Evolutionary conservation across 345 rosid species (phyloP).

Genomic region (Melaleuca quinquenervia): DNA sequence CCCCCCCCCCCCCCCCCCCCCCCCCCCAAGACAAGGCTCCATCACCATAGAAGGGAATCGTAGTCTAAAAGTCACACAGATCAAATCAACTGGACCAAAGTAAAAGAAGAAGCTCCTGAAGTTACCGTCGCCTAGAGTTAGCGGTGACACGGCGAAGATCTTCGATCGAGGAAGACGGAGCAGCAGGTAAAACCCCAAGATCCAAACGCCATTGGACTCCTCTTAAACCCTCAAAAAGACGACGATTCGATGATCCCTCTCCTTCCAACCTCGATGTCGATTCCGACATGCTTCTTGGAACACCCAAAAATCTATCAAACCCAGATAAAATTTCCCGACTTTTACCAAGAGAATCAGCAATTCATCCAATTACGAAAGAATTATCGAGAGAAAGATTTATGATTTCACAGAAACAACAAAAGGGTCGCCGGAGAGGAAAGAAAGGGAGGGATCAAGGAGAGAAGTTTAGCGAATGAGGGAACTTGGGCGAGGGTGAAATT

Average conservation of each 20-base stretch:
- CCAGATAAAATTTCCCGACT: background rate
- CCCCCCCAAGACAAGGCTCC: background rate
- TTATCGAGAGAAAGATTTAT: background rate
- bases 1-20: too few species aligned
- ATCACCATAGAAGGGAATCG: background rate
- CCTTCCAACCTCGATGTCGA: background rate
- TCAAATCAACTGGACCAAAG: background rate
- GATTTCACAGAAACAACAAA: background rate
- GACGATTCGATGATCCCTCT: background rate
- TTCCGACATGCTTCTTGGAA: background rate
- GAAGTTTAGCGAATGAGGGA: background rate
- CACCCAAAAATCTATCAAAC: background rate
- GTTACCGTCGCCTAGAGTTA: conserved; percentile 75
- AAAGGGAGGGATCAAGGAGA: background rate
- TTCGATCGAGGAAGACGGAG: conserved; percentile 47
- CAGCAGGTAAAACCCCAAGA: conserved; percentile 67
- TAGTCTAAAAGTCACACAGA: background rate
- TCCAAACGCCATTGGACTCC: conserved; percentile 83
- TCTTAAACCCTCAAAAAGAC: conserved; percentile 21
- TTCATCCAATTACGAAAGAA: background rate
- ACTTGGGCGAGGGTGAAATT: background rate
- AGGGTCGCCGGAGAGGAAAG: background rate
- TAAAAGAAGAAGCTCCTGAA: background rate
- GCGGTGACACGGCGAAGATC: conserved; percentile 82
- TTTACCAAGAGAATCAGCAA: background rate